Evolutionary conservation across 2,329 filamentous ascomycete genomes (phyloP), one percentile per base, ranked within the genome.

Genomic region (Diaporthe velutina): DNA sequence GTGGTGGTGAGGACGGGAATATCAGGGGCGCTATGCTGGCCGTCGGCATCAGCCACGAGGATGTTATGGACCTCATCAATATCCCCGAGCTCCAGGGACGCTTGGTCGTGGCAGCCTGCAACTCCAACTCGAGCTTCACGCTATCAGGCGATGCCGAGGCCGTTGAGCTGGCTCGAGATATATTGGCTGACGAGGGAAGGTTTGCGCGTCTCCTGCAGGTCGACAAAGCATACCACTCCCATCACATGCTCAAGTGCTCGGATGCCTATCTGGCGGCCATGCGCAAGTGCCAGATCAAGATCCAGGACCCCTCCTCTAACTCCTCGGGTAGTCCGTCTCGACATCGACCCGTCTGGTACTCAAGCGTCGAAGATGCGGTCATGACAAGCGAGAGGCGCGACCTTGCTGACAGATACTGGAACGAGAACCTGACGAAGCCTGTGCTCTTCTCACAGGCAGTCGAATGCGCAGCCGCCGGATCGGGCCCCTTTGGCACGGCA

Each of bases 141-240:
- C 42, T 48, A 17, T 48, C 42, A 22, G 42, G 42, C 8, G 42
- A 48, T 19, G 15, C 19, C 0, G 78, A 80, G 17, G 80, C 81
- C 1, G 78, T 85, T 0, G 74, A 81, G 10, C 70, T 80, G 0
- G 10, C 70, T 80, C 0, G 73, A 79, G 70, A 73, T 64, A 30
- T 81, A 0, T 73, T 82, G 0, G 74, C 79, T 0, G 78, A 78
- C 9, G 76, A 78, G 17, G 74, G 78, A n/a, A 78, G 78, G 3
- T 82, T 85, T 66, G 74, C 78, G 0, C 74, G 83, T 6, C 40
- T 74, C 0, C 85, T 57, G 7, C 19, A 57, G 30, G 54, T 57
- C 4, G 54, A 57, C 15, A 57, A 57, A 33, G 54, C 54, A 0
- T 87, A 86, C 58, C 83, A 85, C 71, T 84, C 83, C 0, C 80